Evolutionary conservation across 2,329 filamentous ascomycete species (phyloP).

Genomic region (Lachnellula subtilissima): DNA sequence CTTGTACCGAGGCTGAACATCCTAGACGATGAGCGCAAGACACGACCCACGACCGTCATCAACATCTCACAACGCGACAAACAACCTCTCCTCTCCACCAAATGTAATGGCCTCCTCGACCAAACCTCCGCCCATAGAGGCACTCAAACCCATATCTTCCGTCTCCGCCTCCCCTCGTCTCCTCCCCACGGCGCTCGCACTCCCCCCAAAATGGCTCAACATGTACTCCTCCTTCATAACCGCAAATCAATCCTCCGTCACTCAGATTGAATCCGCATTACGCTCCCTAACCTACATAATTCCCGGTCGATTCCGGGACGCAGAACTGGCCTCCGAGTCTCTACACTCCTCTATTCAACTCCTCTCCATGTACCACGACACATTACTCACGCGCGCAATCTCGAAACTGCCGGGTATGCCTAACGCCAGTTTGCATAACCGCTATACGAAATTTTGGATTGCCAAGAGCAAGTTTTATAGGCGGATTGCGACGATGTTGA

Average conservation of each 20-base stretch:
- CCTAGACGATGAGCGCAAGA: background rate
- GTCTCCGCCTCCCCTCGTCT: constrained; percentile 6
- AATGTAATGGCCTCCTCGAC: background rate
- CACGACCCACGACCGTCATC: background rate
- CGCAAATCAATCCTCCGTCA: constrained; percentile 88
- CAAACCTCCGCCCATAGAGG: constrained; percentile 5
- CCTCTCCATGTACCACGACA: constrained; percentile 88
- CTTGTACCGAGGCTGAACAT: too few relatives aligned
- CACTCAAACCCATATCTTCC: constrained; percentile 3
- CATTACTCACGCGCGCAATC: constrained; percentile 66
- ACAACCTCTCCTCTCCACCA: background rate
- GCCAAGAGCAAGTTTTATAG: constrained; percentile 66
- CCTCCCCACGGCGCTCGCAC: constrained; percentile 45
- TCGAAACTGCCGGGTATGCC: constrained; percentile 51
- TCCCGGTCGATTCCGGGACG: constrained; percentile 83
- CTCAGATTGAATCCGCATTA: constrained; percentile 89
- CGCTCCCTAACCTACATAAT: constrained; percentile 94
- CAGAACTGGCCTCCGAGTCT: constrained; percentile 90
- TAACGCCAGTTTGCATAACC: constrained; percentile 50
- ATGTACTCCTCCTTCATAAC: constrained; percentile 88
- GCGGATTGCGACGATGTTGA: constrained; percentile 73
- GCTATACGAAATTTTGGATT: constrained; percentile 66
- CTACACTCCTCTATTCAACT: constrained; percentile 85
- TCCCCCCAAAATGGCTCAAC: constrained; percentile 61
- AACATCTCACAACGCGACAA: background rate